Base-by-base conservation (phyloP, 495 filamentous ascomycete species). In the Trichoderma orchidacearum region DNA sequence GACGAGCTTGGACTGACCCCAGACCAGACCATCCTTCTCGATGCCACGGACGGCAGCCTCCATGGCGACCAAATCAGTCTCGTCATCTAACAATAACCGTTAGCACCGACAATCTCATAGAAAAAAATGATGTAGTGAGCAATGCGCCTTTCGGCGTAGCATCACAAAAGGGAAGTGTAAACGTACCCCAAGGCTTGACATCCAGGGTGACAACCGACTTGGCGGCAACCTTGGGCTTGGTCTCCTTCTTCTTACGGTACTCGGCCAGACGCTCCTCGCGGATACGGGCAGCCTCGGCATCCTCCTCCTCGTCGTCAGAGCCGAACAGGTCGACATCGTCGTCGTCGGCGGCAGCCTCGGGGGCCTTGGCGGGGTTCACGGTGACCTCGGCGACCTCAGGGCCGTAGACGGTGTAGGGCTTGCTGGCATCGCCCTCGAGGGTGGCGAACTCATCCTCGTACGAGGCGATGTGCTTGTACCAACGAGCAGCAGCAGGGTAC, bases 131-230 rank as follows among this genome's bases (percentile, higher is more conserved):
- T 13, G 41, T 9, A 3, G 21, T 25, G 5, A 9, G n/a, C 9
- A 4, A 35, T 48, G 41, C 41, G 41, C 6, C 18, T 8, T 9
- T 25, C 7, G 27, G 11, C 41, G 4, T 11, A 31, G 8, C 5
- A 13, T 34, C 13, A 17, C 28, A 21, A 51, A 38, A 50, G 11
- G 38, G 29, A 48, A 27, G 27, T 2, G 8, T n/a, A 67, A 61
- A 80, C 85, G 63, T 85, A 95, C 94, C 93, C 93, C 93, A 98
- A 59, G 93, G 94, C 82, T 98, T 98, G 58, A 98, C 89, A 63
- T 96, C 92, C 59, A 98, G 62, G 45, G 89, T 97, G 63, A 97
- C 92, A 54, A 96, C 73, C 35, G 90, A 95, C 83, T 98, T 98
- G 63, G 93, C 93, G 56, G 82, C 84, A 62, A 82, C 77, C 87